These are phyloP conservation scores for Cutaneotrichosporon mucoides DNA, from an alignment of 1,284 basidiomycete species.

Conservation along the genomic window DNA sequence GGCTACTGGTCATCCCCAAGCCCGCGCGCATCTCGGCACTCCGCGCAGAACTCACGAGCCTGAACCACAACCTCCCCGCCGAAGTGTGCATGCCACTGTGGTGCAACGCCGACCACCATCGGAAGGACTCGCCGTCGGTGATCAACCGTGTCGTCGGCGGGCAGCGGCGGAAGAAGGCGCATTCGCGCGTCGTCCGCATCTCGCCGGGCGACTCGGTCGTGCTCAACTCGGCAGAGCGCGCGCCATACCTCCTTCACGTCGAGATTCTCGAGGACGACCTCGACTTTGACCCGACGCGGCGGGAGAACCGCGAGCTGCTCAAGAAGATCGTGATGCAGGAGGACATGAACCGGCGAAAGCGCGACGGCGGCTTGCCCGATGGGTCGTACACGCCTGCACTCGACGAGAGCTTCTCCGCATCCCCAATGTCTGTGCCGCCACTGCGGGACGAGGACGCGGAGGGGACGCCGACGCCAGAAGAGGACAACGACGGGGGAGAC, in stretches of 20 bases:
- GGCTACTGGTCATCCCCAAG: conserved; percentile 85
- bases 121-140: not conserved
- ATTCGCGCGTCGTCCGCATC: conserved; percentile 94
- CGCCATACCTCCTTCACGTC: conserved; percentile 88
- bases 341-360: conserved; percentile 47
- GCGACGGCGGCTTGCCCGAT: conserved; percentile 30
- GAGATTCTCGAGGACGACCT: conserved; percentile 89
- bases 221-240: conserved; percentile 94
- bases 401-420: conserved; percentile 20
- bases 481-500: conserved; percentile 2
- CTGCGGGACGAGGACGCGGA: not conserved
- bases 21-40: conserved; percentile 92
- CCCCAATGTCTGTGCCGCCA: conserved; percentile 23
- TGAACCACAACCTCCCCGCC: conserved; percentile 94
- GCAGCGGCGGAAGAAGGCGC: conserved; percentile 56
- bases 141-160: conserved; percentile 3
- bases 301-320: conserved; percentile 79
- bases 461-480: not conserved
- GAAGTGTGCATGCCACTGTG: conserved; percentile 92
- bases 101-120: conserved; percentile 64
- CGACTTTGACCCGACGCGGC: conserved; percentile 83
- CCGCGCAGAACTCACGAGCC: conserved; percentile 86
- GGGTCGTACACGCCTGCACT: not conserved
- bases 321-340: conserved; percentile 78
- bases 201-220: conserved; percentile 97